Percentiles rank a stretch among this genome's conserved stretches.
Conservation (phyloP, 2,329 filamentous ascomycete genomes). For the Diaporthe destruens region DNA sequence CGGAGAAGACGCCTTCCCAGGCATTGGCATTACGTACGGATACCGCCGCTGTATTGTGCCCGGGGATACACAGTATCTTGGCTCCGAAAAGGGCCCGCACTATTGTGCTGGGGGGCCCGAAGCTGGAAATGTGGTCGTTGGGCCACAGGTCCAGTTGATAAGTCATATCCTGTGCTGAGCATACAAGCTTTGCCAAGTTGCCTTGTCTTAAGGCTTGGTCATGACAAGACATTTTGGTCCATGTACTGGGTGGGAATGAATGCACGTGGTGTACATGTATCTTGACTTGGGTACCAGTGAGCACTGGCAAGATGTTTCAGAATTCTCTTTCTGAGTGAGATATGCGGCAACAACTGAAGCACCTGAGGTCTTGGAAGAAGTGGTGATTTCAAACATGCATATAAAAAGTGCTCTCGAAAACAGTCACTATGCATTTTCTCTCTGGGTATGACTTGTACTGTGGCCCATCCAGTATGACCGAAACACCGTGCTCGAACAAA, state of each 20-base stretch:
- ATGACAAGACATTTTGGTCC: neutral
- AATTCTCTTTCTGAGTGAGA: neutral
- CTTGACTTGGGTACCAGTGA: too few relatives aligned
- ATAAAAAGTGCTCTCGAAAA: neutral
- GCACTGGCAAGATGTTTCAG: too few relatives aligned
- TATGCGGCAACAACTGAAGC: neutral
- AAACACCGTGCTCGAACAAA: constrained; percentile 35
- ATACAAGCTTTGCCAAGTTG: constrained; percentile 20
- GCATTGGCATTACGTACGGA: constrained; percentile 10
- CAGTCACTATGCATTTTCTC: neutral
- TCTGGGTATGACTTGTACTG: constrained; percentile 24
- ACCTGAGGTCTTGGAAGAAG: neutral
- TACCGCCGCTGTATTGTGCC: neutral
- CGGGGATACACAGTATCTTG: neutral
- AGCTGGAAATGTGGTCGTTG: neutral
- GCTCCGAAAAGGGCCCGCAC: neutral
- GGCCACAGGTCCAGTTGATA: neutral
- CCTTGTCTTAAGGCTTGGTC: neutral
- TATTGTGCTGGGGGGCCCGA: neutral
- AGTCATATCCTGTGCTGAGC: neutral
- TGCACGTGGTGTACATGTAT: too few relatives aligned
- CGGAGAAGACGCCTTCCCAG: neutral
- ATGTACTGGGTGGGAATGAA: neutral
- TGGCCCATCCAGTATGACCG: constrained; percentile 14
- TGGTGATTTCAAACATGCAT: neutral